Base-by-base conservation (phyloP, 2,329 filamentous ascomycete species). In the Xylaria digitata region DNA sequence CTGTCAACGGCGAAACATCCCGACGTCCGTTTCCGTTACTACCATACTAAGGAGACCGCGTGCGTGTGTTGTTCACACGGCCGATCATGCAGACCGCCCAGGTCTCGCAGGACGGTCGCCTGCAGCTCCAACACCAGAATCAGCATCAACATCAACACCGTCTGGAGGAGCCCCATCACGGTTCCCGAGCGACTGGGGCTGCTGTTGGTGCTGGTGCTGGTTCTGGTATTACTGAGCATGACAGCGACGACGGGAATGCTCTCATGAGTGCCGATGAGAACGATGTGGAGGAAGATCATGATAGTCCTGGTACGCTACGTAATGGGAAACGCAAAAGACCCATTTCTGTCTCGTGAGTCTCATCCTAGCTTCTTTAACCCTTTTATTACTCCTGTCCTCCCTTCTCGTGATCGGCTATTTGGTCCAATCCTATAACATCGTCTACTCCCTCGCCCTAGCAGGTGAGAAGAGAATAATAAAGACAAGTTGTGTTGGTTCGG, bases 241-340 rank as follows among this genome's bases (percentile, higher is more conserved):
- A 85, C 59, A 87, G 84, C 75, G 85, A 86, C 73, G 83, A 83
- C 43, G 79, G 77, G 63, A 78, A 80, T 68, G 70, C 70, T 52
- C 69, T 74, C 61, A 80, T 83, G 57, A 86, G 84, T 74, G 81
- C 74, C 43, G 82, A 82, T 56, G 81, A 82, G 50, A 74, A 76
- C 55, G 81, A 75, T 15, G 69, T 73, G 45, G 74, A 75, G 11
- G 71, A 77, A 34, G 75, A 78, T 60, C 73, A 76, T 54, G 75
- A 77, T 37, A 74, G 73, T 58, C 68, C 73, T 45, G 81, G 84
- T 57, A 75, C 78, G 23, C 76, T 76, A 34, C 81, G 80, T 59
- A 80, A 77, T 67, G 82, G 84, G 65, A 89, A 89, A 78, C 84
- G 87, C 69, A 89, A 89, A 76, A 82, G 87, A 65, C 85, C 86